A percentile compares a stretch with the other conserved stretches of the same genome.
Evolutionary conservation across 2,329 filamentous ascomycete species (phyloP).

Genomic region (Penicillium sp.): DNA sequence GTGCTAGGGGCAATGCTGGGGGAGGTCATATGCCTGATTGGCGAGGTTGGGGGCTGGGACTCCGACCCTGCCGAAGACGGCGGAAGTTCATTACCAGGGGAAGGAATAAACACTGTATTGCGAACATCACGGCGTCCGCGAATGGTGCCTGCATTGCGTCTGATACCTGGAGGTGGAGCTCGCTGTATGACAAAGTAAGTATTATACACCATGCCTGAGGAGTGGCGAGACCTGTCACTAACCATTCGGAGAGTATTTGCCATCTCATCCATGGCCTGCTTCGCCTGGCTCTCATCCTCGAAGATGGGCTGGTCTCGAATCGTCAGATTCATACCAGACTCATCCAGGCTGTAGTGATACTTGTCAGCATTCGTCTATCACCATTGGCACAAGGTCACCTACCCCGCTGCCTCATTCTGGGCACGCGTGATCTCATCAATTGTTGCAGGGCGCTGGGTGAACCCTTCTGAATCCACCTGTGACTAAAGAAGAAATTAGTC

Average conservation of each 20-base stretch:
- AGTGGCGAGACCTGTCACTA: conserved; percentile 12
- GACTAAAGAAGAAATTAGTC: conserved; percentile 14
- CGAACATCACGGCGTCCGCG: conserved; percentile 83
- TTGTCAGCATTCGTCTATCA: conserved; percentile 11
- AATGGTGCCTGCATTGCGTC: conserved; percentile 64
- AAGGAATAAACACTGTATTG: conserved; percentile 76
- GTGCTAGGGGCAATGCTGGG: conserved; percentile 38
- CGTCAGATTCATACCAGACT: conserved; percentile 39
- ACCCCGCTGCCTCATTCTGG: conserved; percentile 39
- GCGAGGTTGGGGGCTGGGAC: conserved; percentile 28
- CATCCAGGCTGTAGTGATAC: conserved; percentile 29
- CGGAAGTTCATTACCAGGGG: conserved; percentile 31
- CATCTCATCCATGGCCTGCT: conserved; percentile 42
- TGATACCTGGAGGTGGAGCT: conserved; percentile 46
- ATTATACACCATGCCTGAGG: neutral
- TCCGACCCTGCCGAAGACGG: conserved; percentile 22
- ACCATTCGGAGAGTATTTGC: conserved; percentile 43
- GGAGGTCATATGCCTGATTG: conserved; percentile 37
- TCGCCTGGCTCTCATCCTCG: conserved; percentile 44
- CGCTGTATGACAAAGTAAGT: conserved; percentile 28
- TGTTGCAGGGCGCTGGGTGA: conserved; percentile 33
- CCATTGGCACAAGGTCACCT: conserved; percentile 9
- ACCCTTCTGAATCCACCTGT: conserved; percentile 36
- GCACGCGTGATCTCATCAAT: conserved; percentile 39
- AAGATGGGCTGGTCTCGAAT: conserved; percentile 44